phyloP scores from a whole-genome alignment of 495 filamentous ascomycete species.

The Aspergillus nanangensis region DNA sequence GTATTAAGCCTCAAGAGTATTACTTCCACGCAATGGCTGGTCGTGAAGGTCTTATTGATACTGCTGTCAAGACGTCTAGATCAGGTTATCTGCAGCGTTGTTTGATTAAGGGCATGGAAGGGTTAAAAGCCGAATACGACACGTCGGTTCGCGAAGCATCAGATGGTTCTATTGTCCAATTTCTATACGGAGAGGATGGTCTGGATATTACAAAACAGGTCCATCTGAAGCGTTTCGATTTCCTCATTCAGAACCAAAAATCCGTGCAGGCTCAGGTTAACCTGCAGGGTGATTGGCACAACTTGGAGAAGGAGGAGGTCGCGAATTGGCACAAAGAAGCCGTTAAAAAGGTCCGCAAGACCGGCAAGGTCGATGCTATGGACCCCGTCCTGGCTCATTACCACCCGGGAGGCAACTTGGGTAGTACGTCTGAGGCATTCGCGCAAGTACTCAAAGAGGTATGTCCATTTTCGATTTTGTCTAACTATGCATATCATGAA shows the following conservation, averaged over 20 bases:
- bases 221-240: constrained; percentile 85
- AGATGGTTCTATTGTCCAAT: constrained; percentile 90
- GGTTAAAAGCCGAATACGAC: constrained; percentile 86
- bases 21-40: constrained; percentile 99
- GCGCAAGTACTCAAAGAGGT: constrained; percentile 56
- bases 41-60: constrained; percentile 97
- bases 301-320: constrained; percentile 48
- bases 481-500: background rate
- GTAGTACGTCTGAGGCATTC: constrained; percentile 87
- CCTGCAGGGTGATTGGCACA: constrained; percentile 42
- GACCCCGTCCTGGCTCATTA: constrained; percentile 74
- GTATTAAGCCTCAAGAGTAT: constrained; percentile 94
- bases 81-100: constrained; percentile 97
- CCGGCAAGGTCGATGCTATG: constrained; percentile 57
- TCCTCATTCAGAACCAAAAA: constrained; percentile 73
- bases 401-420: constrained; percentile 70
- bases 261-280: constrained; percentile 53
- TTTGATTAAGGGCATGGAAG: constrained; percentile 99
- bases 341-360: constrained; percentile 74
- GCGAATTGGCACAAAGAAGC: constrained; percentile 61
- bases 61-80: constrained; percentile 95
- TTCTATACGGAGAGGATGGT: constrained; percentile 95
- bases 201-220: constrained; percentile 92
- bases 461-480: constrained; percentile 14
- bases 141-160: constrained; percentile 82